These are phyloP conservation scores for Ceriops decandra DNA, from an alignment of 345 rosid species.

Conservation along the genomic window DNA sequence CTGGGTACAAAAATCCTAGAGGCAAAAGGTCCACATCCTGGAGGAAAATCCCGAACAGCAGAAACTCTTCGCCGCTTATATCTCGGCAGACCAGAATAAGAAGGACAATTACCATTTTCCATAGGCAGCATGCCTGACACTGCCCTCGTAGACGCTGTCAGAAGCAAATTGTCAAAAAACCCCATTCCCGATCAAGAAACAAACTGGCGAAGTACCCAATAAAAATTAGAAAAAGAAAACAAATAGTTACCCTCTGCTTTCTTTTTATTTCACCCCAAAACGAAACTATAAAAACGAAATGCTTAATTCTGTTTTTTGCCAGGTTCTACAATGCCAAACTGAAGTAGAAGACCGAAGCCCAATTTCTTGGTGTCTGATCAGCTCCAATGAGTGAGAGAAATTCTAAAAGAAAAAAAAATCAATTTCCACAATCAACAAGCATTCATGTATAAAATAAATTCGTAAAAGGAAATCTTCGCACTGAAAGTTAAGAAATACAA, in stretches of 20 bases:
- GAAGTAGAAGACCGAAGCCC: too few species aligned
- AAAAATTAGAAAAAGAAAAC: background rate
- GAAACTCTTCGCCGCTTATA: conserved; percentile 42
- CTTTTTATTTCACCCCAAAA: too few species aligned
- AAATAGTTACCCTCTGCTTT: background rate
- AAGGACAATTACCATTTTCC: conserved; percentile 29
- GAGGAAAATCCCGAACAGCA: conserved; percentile 50
- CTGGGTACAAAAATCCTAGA: conserved; percentile 2
- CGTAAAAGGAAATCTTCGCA: too few species aligned
- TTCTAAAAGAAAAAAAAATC: too few species aligned
- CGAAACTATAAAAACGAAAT: too few species aligned
- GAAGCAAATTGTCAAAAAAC: conserved; percentile 29
- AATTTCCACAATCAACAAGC: too few species aligned
- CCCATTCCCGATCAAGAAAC: conserved; percentile 37
- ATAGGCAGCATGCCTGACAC: conserved; percentile 5
- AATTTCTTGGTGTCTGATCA: too few species aligned
- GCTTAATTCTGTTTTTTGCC: too few species aligned
- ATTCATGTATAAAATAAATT: too few species aligned
- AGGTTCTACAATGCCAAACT: too few species aligned
- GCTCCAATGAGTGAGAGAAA: too few species aligned
- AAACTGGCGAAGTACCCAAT: background rate
- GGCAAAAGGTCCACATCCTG: conserved; percentile 40
- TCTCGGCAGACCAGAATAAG: conserved; percentile 22
- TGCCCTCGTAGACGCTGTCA: conserved; percentile 29
- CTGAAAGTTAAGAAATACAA: background rate